Percentiles rank a stretch among this genome's conserved stretches.
phyloP scores from a whole-genome alignment of 345 rosid species.

The Arabidopsis arenosa region DNA sequence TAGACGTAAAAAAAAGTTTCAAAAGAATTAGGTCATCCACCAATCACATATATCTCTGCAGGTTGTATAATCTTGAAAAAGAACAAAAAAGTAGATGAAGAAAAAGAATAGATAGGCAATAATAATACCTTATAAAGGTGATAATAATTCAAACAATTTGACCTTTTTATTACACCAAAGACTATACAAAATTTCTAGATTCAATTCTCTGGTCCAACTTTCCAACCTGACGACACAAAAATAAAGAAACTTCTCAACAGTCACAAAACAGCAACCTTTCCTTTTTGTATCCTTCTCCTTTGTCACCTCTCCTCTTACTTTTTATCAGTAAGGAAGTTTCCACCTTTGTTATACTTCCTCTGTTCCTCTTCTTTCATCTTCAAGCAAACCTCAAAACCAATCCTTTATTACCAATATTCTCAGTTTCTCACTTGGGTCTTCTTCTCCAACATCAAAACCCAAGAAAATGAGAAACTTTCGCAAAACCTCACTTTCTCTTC shows the following conservation, averaged over 20 bases:
- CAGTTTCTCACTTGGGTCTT: slow-evolving; percentile 30
- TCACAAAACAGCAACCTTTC: slow-evolving; percentile 32
- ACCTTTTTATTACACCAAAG: slow-evolving; percentile 16
- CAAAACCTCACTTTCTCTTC: background rate
- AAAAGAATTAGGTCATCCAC: slow-evolving; percentile 22
- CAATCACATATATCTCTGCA: slow-evolving; percentile 9
- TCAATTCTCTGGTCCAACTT: slow-evolving; percentile 40
- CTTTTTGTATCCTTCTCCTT: slow-evolving; percentile 30
- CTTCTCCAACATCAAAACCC: background rate
- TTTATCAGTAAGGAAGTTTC: slow-evolving; percentile 19
- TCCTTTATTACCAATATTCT: slow-evolving; percentile 13
- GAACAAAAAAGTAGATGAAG: background rate
- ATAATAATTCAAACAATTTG: slow-evolving; percentile 24
- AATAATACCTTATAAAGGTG: slow-evolving; percentile 4
- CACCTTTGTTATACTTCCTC: slow-evolving; percentile 35
- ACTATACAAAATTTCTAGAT: background rate
- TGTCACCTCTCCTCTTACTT: slow-evolving; percentile 32
- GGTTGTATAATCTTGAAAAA: slow-evolving; percentile 31
- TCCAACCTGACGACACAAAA: slow-evolving; percentile 20
- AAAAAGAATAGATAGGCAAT: slow-evolving; percentile 1
- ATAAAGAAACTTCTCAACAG: slow-evolving; percentile 31
- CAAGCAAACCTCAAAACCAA: background rate
- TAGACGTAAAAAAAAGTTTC: background rate
- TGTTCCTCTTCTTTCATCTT: slow-evolving; percentile 9
- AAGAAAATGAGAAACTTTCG: slow-evolving; percentile 32